These are phyloP conservation scores for Paramecium caudatum DNA, from an alignment of 73 alveolate species.

Conservation along the genomic window DNA sequence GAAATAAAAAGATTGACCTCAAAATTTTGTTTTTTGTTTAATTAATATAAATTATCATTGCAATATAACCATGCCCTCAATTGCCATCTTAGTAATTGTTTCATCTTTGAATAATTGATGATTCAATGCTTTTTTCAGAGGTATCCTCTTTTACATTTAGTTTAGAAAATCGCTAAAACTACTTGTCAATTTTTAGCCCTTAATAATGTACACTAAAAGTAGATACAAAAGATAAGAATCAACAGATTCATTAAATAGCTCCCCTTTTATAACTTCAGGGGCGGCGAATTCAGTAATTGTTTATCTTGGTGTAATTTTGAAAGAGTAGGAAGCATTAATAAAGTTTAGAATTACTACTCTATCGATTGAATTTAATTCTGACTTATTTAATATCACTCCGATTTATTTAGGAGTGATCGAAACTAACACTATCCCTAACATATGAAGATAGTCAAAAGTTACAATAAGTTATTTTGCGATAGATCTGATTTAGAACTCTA, in stretches of 20 bases:
- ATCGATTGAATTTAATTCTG: background rate
- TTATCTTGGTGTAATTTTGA: background rate
- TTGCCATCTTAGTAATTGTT: slow-evolving; percentile 37
- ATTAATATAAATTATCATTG: slow-evolving; percentile 37
- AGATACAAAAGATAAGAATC: background rate
- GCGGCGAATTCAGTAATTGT: background rate
- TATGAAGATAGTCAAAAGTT: background rate
- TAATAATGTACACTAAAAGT: background rate
- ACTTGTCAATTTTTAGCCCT: background rate
- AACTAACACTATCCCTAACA: background rate
- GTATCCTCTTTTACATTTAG: background rate
- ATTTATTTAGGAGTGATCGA: slow-evolving; percentile 3
- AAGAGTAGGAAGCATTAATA: background rate
- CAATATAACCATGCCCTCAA: slow-evolving; percentile 29
- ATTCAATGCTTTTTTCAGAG: background rate
- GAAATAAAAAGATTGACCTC: no score
- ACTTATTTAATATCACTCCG: background rate
- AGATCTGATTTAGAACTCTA: slow-evolving; percentile 7
- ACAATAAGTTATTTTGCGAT: slow-evolving; percentile 5
- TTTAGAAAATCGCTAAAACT: background rate
- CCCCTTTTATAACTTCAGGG: background rate
- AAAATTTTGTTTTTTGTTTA: no score
- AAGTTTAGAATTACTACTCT: background rate
- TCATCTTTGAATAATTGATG: slow-evolving; percentile 6
- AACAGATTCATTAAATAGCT: slow-evolving; percentile 6